A percentile compares a stretch with the other conserved stretches of the same genome.
Conservation (phyloP, 2,329 filamentous ascomycete species). For the Xylariaceae sp. region DNA sequence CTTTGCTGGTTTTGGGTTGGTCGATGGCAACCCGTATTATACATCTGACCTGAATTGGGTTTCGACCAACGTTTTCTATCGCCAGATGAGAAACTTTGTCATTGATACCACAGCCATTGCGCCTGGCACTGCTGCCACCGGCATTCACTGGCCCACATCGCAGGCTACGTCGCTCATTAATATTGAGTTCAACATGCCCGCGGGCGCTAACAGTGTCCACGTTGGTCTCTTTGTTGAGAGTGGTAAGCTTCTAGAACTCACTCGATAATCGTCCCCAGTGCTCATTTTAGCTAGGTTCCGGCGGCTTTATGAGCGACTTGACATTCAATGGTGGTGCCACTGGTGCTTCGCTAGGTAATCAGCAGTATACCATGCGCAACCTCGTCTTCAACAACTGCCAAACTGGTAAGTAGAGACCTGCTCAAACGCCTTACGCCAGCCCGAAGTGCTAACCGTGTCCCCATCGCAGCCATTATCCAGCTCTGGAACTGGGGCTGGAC, state of each 20-base stretch:
- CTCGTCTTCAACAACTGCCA: constrained; percentile 68
- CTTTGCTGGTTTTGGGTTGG: constrained; percentile 62
- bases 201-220: constrained; percentile 37
- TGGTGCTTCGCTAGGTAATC: constrained; percentile 69
- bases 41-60: constrained; percentile 46
- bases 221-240: constrained; percentile 44
- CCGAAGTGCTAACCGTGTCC: background rate
- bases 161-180: constrained; percentile 62
- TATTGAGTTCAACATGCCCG: constrained; percentile 54
- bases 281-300: constrained; percentile 41
- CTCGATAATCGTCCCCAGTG: background rate
- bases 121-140: constrained; percentile 42
- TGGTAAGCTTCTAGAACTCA: constrained; percentile 29
- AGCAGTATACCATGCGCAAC: constrained; percentile 74
- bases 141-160: constrained; percentile 69
- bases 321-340: constrained; percentile 64
- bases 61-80: constrained; percentile 66
- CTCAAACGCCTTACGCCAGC: background rate
- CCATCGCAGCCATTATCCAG: constrained; percentile 61
- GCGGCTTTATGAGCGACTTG: constrained; percentile 61
- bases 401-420: constrained; percentile 49
- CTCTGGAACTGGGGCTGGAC: constrained; percentile 80
- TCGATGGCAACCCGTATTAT: constrained; percentile 62
- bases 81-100: constrained; percentile 69
- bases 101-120: constrained; percentile 56